Percentiles rank a stretch among this genome's conserved stretches.
Evolutionary conservation across 2,329 filamentous ascomycete species (phyloP).

Genomic region (Chrysosporium keratinophilum): DNA sequence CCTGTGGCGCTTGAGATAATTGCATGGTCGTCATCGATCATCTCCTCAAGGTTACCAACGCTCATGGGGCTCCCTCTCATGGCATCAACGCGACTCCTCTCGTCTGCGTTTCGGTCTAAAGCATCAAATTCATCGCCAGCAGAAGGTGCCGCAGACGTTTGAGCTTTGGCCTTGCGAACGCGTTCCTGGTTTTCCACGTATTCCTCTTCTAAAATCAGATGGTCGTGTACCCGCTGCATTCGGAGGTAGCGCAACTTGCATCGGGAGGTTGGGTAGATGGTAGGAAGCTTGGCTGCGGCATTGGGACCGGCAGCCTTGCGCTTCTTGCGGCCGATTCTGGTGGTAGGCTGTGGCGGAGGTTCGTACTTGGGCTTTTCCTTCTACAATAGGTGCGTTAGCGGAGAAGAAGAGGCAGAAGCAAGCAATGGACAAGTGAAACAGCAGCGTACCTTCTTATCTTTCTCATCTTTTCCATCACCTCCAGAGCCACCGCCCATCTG

Average conservation of each 20-base stretch:
- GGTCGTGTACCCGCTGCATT: conserved; percentile 98
- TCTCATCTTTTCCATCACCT: conserved; percentile 68
- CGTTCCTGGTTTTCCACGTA: conserved; percentile 99
- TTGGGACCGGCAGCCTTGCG: conserved; percentile 88
- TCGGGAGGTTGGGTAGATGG: conserved; percentile 87
- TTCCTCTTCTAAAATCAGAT: conserved; percentile 91
- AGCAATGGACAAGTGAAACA: neutral
- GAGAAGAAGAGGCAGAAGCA: neutral
- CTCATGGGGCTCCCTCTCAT: conserved; percentile 99
- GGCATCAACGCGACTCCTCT: conserved; percentile 88
- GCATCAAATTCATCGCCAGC: conserved; percentile 55
- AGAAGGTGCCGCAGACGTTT: conserved; percentile 49
- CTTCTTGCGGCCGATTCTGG: conserved; percentile 96
- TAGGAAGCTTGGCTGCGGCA: conserved; percentile 86
- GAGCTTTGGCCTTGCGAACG: conserved; percentile 79
- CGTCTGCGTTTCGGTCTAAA: conserved; percentile 82
- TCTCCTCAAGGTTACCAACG: conserved; percentile 91
- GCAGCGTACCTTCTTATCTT: conserved; percentile 75
- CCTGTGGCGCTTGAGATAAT: conserved; percentile 97
- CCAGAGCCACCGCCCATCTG: conserved; percentile 61
- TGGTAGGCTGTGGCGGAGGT: conserved; percentile 90
- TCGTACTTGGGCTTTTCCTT: conserved; percentile 99
- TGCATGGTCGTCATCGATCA: conserved; percentile 98
- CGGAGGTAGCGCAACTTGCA: conserved; percentile 95
- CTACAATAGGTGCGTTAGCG: conserved; percentile 40